Evolutionary conservation across 257 asterid genomes (phyloP).

Genomic region (Primulina tabacum): DNA sequence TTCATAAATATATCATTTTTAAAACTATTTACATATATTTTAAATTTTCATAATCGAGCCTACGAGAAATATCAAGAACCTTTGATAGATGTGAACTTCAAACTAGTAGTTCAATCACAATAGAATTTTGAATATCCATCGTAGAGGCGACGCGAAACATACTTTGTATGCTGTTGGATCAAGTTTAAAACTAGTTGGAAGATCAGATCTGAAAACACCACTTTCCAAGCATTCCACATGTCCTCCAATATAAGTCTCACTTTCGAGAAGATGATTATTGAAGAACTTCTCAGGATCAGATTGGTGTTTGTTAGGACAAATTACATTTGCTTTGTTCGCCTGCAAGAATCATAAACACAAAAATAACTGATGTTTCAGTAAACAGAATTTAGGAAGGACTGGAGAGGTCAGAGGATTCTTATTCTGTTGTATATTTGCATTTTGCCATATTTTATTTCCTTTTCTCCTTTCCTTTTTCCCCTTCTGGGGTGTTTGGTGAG

Average conservation of each 20-base stretch:
- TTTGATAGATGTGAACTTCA: neutral
- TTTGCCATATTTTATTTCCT: slow-evolving; percentile 14
- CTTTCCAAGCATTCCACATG: slow-evolving; percentile 99
- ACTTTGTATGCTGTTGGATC: slow-evolving; percentile 91
- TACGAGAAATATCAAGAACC: neutral
- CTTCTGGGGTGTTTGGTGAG: neutral
- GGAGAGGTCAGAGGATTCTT: slow-evolving; percentile 18
- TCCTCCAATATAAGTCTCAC: slow-evolving; percentile 98
- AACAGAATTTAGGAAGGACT: slow-evolving; percentile 12
- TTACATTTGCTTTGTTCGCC: slow-evolving; percentile 93
- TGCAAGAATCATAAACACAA: slow-evolving; percentile 41
- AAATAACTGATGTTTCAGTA: slow-evolving; percentile 25
- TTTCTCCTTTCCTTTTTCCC: neutral
- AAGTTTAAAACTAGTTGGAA: slow-evolving; percentile 90
- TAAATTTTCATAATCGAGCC: neutral
- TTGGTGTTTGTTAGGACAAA: slow-evolving; percentile 98
- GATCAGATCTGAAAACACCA: slow-evolving; percentile 99
- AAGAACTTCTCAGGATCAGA: slow-evolving; percentile 95
- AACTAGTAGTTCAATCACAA: neutral
- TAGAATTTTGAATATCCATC: neutral
- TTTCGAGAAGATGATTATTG: slow-evolving; percentile 77
- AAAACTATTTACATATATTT: neutral
- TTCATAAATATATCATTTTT: no score
- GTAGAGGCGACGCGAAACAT: slow-evolving; percentile 24
- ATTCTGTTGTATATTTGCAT: slow-evolving; percentile 8